A percentile compares a stretch with the other conserved stretches of the same genome.
Conservation (phyloP, 768 basidiomycete species). For the Podaxis carcinomalis region DNA sequence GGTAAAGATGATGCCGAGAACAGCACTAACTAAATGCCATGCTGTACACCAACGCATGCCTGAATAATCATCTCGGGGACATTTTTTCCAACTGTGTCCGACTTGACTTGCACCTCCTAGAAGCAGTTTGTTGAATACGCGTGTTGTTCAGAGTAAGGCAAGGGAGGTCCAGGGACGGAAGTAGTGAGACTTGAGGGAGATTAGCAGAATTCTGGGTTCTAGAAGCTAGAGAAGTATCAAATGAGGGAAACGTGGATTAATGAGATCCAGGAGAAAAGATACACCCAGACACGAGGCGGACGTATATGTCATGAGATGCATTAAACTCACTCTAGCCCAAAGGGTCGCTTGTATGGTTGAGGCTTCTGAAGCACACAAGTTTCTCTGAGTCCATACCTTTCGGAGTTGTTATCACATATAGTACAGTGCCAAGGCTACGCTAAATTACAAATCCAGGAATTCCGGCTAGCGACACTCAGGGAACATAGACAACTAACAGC, state of each 20-base stretch:
- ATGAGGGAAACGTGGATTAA: not conserved
- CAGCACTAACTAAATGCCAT: not conserved
- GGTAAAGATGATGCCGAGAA: not conserved
- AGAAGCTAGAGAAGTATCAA: not conserved
- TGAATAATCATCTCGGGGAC: not conserved
- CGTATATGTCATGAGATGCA: not conserved
- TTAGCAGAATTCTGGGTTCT: not conserved
- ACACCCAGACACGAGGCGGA: not conserved
- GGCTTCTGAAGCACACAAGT: not conserved
- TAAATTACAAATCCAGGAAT: not conserved
- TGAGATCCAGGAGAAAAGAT: not conserved
- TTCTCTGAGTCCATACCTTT: not conserved
- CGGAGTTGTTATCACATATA: not conserved
- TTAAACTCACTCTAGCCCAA: not conserved
- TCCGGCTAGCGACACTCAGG: constrained; percentile 21
- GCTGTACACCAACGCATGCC: not conserved
- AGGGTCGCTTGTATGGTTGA: not conserved
- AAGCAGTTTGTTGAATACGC: not conserved
- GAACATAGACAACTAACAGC: constrained; percentile 67
- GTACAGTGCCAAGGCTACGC: not conserved
- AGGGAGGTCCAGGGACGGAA: not conserved
- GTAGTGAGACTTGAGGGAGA: not conserved
- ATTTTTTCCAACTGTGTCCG: not conserved
- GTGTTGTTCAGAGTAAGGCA: not conserved
- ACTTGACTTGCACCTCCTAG: not conserved